Percentiles rank a stretch among this genome's conserved stretches.
Evolutionary conservation across 2,329 filamentous ascomycete genomes (phyloP).

Genomic region (Tolypocladium tropicale): DNA sequence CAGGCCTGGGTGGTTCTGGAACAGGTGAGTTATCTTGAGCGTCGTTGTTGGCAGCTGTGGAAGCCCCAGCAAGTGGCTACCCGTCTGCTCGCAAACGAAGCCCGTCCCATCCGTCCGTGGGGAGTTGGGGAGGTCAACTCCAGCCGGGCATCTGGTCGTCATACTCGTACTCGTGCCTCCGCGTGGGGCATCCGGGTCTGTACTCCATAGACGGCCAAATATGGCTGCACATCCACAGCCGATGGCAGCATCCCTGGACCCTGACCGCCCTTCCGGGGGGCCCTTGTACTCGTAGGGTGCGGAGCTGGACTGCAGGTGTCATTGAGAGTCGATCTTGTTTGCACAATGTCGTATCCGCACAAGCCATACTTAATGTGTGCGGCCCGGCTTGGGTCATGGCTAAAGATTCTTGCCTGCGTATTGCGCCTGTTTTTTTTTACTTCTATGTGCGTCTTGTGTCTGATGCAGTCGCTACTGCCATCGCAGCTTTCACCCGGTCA

Average conservation of each 20-base stretch:
- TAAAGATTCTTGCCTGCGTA: not conserved
- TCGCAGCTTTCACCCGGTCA: too few species aligned
- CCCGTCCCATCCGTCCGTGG: not conserved
- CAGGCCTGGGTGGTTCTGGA: too few species aligned
- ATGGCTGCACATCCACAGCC: not conserved
- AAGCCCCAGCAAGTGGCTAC: not conserved
- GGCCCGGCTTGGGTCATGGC: not conserved
- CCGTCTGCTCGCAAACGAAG: not conserved
- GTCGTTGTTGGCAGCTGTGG: too few species aligned
- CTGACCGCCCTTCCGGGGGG: not conserved
- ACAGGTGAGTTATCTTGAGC: too few species aligned
- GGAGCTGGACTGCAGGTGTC: not conserved
- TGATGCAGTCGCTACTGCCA: too few species aligned
- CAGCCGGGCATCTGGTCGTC: too few species aligned
- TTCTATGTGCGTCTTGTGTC: not conserved
- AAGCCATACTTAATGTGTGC: not conserved
- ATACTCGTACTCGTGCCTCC: not conserved
- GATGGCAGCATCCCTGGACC: not conserved
- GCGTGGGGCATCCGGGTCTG: not conserved
- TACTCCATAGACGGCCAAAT: not conserved
- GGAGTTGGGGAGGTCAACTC: not conserved
- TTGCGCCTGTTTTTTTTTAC: not conserved
- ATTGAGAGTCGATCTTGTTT: not conserved
- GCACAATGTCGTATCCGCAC: not conserved
- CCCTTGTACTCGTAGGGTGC: not conserved